Conservation (phyloP, 2,329 filamentous ascomycete genomes). For the Xylaria hypoxylon region DNA sequence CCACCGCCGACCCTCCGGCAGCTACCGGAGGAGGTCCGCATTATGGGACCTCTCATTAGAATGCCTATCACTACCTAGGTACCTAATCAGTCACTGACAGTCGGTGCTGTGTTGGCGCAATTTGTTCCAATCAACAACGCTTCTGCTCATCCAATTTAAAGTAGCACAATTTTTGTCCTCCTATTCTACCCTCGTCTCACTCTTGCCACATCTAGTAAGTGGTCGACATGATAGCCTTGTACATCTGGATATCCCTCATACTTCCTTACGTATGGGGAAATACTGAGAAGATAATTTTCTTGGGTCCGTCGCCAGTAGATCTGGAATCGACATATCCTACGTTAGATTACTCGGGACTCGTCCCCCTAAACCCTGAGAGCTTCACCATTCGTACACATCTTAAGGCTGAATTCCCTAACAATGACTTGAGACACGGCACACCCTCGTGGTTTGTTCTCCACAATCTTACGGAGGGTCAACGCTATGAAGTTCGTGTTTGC, state of each 20-base stretch:
- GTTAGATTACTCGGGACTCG: slow-evolving; percentile 71
- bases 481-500: slow-evolving; percentile 93
- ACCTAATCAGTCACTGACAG: neutral
- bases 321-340: slow-evolving; percentile 67
- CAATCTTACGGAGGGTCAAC: slow-evolving; percentile 73
- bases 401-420: slow-evolving; percentile 73
- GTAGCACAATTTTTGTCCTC: slow-evolving; percentile 18
- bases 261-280: slow-evolving; percentile 68
- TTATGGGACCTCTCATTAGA: slow-evolving; percentile 14
- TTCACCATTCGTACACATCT: slow-evolving; percentile 72
- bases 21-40: slow-evolving; percentile 25
- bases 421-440: slow-evolving; percentile 64
- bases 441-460: slow-evolving; percentile 85
- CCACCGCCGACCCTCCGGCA: slow-evolving; percentile 28
- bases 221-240: slow-evolving; percentile 40
- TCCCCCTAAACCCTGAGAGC: slow-evolving; percentile 69
- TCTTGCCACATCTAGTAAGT: slow-evolving; percentile 21
- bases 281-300: slow-evolving; percentile 91
- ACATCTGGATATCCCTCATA: slow-evolving; percentile 34
- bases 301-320: slow-evolving; percentile 70
- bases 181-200: slow-evolving; percentile 15
- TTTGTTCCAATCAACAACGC: slow-evolving; percentile 32
- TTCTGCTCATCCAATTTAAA: slow-evolving; percentile 7
- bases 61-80: neutral
- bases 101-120: slow-evolving; percentile 31